Percentiles rank a stretch among this genome's conserved stretches.
Conservation (phyloP, 2,329 filamentous ascomycete genomes). For the Colletotrichum graminicola region DNA sequence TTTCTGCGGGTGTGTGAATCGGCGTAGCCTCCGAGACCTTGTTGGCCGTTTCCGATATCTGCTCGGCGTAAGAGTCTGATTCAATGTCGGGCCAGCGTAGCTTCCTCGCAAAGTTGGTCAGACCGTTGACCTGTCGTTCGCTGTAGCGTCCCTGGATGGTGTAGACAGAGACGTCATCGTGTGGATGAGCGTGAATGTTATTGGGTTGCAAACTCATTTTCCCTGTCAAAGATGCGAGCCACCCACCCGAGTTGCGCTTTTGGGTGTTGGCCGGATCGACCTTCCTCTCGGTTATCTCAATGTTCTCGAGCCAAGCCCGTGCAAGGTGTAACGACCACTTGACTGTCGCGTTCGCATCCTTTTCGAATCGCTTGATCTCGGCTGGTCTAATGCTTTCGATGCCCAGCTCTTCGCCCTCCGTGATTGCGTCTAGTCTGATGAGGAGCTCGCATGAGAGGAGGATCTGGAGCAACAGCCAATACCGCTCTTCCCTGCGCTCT, state of each 20-base stretch:
- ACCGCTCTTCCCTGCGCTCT: slow-evolving; percentile 71
- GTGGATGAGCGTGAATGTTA: slow-evolving; percentile 42
- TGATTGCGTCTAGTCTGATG: slow-evolving; percentile 72
- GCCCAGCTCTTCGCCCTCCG: slow-evolving; percentile 69
- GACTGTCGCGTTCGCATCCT: slow-evolving; percentile 70
- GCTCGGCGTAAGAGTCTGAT: slow-evolving; percentile 61
- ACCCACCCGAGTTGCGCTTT: slow-evolving; percentile 54
- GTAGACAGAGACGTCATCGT: slow-evolving; percentile 55
- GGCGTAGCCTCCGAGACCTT: slow-evolving; percentile 57
- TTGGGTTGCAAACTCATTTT: slow-evolving; percentile 61
- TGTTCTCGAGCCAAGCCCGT: slow-evolving; percentile 76
- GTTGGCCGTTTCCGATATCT: slow-evolving; percentile 62
- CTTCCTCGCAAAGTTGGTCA: slow-evolving; percentile 73
- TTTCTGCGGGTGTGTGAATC: slow-evolving; percentile 55
- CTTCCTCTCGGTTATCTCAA: slow-evolving; percentile 63
- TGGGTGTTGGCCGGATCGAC: slow-evolving; percentile 43
- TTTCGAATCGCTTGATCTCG: slow-evolving; percentile 72
- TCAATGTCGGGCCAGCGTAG: slow-evolving; percentile 74
- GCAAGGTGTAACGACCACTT: slow-evolving; percentile 76
- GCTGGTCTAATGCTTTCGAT: slow-evolving; percentile 64
- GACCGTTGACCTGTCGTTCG: slow-evolving; percentile 69
- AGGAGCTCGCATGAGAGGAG: slow-evolving; percentile 75
- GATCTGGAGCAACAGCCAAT: slow-evolving; percentile 76
- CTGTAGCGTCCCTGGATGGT: slow-evolving; percentile 67
- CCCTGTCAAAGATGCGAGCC: slow-evolving; percentile 70